These are phyloP conservation scores for Xylariaceae sp. DNA, from an alignment of 2,329 filamentous ascomycete genomes.

Conservation along the genomic window DNA sequence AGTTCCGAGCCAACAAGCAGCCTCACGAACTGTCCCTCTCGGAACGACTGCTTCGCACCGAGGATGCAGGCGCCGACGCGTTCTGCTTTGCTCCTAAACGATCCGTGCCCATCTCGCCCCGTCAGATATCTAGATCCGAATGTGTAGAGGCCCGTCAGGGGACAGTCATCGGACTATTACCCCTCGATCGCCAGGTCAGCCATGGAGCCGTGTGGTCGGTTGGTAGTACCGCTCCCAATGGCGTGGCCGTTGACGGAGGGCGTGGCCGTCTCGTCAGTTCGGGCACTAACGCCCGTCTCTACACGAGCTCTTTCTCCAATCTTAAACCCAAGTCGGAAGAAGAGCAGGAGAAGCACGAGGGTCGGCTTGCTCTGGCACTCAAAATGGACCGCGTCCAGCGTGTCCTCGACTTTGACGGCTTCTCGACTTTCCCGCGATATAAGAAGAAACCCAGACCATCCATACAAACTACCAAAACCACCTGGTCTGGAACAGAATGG, in stretches of 20 bases:
- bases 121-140: constrained; percentile 28
- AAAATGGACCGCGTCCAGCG: constrained; percentile 66
- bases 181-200: constrained; percentile 49
- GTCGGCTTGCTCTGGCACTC: constrained; percentile 71
- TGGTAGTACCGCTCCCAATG: constrained; percentile 55
- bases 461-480: constrained; percentile 30
- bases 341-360: constrained; percentile 63
- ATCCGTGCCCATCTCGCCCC: constrained; percentile 26
- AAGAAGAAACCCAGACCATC: constrained; percentile 25
- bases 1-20: constrained; percentile 42
- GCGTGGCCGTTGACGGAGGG: constrained; percentile 54
- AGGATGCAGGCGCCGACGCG: constrained; percentile 37
- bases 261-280: constrained; percentile 60
- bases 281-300: constrained; percentile 66
- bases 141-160: constrained; percentile 24
- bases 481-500: constrained; percentile 42
- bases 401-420: constrained; percentile 53
- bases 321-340: constrained; percentile 44
- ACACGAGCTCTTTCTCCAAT: constrained; percentile 45
- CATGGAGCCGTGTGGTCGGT: constrained; percentile 70
- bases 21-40: constrained; percentile 37
- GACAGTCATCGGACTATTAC: constrained; percentile 29
- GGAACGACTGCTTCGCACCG: constrained; percentile 43
- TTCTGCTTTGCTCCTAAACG: constrained; percentile 36
- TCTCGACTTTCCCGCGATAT: constrained; percentile 28